phyloP scores from a whole-genome alignment of 1,284 basidiomycete species.

The Pterulicium gracile region DNA sequence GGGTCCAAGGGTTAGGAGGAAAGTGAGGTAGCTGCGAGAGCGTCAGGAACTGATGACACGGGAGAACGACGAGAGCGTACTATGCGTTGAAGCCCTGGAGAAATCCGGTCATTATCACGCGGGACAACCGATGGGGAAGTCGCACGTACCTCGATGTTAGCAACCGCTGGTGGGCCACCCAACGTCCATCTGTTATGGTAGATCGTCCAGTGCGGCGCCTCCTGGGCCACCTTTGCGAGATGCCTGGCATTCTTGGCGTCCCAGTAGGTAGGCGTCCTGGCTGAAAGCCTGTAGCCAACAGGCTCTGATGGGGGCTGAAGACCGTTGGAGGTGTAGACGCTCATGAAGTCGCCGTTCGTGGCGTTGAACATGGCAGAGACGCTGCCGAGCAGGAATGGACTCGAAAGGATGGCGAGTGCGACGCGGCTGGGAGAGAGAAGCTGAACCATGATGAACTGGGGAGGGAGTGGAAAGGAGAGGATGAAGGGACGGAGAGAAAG shows the following conservation, averaged over 20 bases:
- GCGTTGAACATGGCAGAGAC: conserved; percentile 1
- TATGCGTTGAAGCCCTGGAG: neutral
- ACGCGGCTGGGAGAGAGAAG: too few relatives aligned
- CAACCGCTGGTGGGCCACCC: neutral
- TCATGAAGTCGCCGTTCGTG: neutral
- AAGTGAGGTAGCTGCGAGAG: conserved; percentile 17
- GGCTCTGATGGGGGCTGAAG: neutral
- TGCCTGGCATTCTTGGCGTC: neutral
- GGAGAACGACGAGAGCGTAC: neutral
- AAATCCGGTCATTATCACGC: too few relatives aligned
- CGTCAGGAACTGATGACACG: neutral
- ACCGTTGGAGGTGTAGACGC: neutral
- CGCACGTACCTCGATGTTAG: neutral
- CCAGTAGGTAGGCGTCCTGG: too few relatives aligned
- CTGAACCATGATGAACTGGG: neutral
- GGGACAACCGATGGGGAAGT: too few relatives aligned
- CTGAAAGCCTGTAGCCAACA: too few relatives aligned
- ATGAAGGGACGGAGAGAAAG: neutral
- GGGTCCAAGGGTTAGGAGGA: conserved; percentile 37
- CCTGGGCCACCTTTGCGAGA: neutral
- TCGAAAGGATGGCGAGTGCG: neutral
- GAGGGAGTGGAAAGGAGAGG: too few relatives aligned
- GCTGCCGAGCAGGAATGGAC: neutral
- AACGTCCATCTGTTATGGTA: neutral
- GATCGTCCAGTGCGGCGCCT: conserved; percentile 1